A percentile compares a stretch with the other conserved stretches of the same genome.
Conservation (phyloP, 148 eudicot species). For the Vaccinium corymbosum region DNA sequence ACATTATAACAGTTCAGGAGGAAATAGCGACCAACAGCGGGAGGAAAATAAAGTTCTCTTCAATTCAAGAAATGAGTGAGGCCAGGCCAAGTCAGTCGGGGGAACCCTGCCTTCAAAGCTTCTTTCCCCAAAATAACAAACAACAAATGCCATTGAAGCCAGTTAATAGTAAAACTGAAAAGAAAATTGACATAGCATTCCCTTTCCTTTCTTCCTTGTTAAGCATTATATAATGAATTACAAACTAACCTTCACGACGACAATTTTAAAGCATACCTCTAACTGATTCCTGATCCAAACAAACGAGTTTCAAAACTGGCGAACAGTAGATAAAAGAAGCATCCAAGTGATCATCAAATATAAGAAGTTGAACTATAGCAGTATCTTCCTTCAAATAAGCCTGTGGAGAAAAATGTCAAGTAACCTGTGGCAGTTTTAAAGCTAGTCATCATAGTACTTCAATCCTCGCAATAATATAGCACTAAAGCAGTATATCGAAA, state of each 20-base stretch:
- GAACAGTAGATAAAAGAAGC: conserved; percentile 89
- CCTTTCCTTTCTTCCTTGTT: conserved; percentile 13
- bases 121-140: conserved; percentile 11
- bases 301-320: conserved; percentile 78
- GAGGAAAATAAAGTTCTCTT: no score
- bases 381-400: conserved; percentile 87
- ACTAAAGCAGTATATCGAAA: conserved; percentile 16
- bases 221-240: conserved; percentile 27
- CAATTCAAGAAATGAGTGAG: neutral
- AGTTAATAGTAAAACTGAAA: conserved; percentile 22
- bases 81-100: conserved; percentile 14
- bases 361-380: conserved; percentile 85
- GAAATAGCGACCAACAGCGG: neutral
- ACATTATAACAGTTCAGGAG: conserved; percentile 28
- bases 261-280: conserved; percentile 96
- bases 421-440: conserved; percentile 66
- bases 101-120: neutral
- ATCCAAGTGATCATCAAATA: conserved; percentile 86
- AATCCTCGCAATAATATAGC: conserved; percentile 6
- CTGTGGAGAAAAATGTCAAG: conserved; percentile 90
- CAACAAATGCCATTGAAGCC: conserved; percentile 20
- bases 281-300: conserved; percentile 91
- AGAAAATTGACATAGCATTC: conserved; percentile 18
- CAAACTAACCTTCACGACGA: conserved; percentile 62
- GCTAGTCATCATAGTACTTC: conserved; percentile 45